Conservation (phyloP, 129 eudicot genomes). For the Helichrysum umbraculigerum region DNA sequence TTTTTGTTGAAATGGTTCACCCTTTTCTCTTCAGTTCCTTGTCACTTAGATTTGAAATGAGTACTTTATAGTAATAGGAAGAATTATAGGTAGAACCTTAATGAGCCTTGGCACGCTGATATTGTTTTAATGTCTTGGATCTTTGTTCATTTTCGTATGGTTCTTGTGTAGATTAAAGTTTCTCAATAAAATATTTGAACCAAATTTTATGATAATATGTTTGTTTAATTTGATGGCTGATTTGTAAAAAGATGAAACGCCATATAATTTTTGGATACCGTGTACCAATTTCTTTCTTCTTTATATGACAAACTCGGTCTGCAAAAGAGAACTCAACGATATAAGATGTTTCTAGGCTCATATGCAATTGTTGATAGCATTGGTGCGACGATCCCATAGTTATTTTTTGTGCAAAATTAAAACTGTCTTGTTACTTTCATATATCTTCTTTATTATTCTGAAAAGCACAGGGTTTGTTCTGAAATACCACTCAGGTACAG, state of each 20-base stretch:
- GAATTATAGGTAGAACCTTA: constrained; percentile 29
- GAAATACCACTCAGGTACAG: not conserved
- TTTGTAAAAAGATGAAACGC: not conserved
- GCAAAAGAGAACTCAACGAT: no score
- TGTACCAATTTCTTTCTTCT: not conserved
- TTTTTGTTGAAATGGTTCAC: constrained; percentile 8
- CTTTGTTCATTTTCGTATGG: not conserved
- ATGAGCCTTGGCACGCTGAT: not conserved
- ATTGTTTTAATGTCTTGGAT: not conserved
- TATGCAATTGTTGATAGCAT: no score
- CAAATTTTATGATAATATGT: not conserved
- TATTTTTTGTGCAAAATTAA: no score
- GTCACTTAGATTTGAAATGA: constrained; percentile 9
- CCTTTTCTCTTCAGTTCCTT: not conserved
- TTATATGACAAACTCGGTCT: no score
- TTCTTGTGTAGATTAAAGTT: not conserved
- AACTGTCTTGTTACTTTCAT: no score
- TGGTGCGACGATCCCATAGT: no score
- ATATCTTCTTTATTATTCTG: not conserved
- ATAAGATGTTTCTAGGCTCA: no score
- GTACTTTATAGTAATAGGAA: constrained; percentile 9
- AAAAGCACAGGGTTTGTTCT: not conserved
- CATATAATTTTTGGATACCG: not conserved
- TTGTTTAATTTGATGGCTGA: not conserved
- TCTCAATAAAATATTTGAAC: not conserved